phyloP scores from a whole-genome alignment of 495 filamentous ascomycete genomes.

The Annulohypoxylon maeteangense region DNA sequence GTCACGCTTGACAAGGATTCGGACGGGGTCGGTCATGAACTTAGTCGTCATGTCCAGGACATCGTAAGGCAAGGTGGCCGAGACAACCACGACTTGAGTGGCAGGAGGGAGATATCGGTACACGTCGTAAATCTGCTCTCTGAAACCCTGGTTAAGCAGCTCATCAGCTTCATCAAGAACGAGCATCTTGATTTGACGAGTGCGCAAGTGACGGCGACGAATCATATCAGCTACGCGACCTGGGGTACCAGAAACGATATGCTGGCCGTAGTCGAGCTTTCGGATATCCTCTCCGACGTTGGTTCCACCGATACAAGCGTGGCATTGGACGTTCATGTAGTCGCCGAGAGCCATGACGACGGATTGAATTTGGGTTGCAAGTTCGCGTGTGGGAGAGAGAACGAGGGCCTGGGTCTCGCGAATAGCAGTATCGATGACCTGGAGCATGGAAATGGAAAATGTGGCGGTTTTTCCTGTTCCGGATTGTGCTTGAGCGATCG shows the following conservation, averaged over 20 bases:
- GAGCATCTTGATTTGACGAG: constrained; percentile 97
- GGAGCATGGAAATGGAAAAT: constrained; percentile 96
- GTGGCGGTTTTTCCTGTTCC: constrained; percentile 99
- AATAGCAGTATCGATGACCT: constrained; percentile 87
- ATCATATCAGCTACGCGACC: constrained; percentile 99
- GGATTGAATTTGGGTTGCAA: constrained; percentile 97
- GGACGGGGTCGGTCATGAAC: constrained; percentile 99
- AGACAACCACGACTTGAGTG: constrained; percentile 97
- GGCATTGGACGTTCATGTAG: constrained; percentile 99
- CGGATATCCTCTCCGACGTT: constrained; percentile 97
- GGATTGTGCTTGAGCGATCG: constrained; percentile 98
- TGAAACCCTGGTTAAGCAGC: constrained; percentile 88
- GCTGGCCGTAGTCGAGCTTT: constrained; percentile 95
- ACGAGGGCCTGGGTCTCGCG: constrained; percentile 94
- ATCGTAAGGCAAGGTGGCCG: constrained; percentile 96
- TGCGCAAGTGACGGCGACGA: constrained; percentile 91
- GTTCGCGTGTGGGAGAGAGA: constrained; percentile 96
- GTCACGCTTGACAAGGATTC: constrained; percentile 99
- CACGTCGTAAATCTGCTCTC: constrained; percentile 99
- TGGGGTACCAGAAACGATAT: constrained; percentile 95
- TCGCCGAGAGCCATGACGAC: constrained; percentile 97
- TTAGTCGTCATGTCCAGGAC: constrained; percentile 99
- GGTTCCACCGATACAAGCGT: constrained; percentile 98
- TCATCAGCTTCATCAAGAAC: constrained; percentile 99
- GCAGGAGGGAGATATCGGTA: constrained; percentile 96